A percentile compares a stretch with the other conserved stretches of the same genome.
These are phyloP conservation scores for Zygoascus flipseniorum DNA, from an alignment of 805 yeast species.

Conservation along the genomic window DNA sequence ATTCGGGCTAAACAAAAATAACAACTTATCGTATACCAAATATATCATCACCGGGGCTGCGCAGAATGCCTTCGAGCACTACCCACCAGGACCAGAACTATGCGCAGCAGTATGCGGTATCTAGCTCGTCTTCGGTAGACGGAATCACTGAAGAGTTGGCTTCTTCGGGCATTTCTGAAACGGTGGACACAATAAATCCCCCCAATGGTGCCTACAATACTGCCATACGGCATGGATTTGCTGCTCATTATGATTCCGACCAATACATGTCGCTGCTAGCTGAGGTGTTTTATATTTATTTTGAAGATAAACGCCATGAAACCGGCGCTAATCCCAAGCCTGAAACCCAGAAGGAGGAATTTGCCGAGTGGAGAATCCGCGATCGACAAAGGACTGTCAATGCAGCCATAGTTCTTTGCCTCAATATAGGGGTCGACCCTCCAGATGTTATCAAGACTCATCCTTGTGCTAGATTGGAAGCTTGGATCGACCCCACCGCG, in stretches of 20 bases:
- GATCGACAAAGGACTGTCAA: constrained; percentile 89
- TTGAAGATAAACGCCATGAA: constrained; percentile 84
- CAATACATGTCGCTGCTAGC: constrained; percentile 41
- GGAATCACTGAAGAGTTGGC: not conserved
- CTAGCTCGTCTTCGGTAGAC: not conserved
- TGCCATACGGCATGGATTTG: constrained; percentile 52
- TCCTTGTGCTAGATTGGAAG: constrained; percentile 85
- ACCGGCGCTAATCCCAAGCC: constrained; percentile 71
- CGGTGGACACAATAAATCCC: not conserved
- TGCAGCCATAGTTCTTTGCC: constrained; percentile 85
- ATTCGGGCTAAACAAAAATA: no score
- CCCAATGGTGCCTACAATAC: constrained; percentile 23
- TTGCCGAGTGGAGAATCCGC: constrained; percentile 86
- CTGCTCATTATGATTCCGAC: constrained; percentile 46
- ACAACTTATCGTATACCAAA: no score
- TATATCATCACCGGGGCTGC: no score
- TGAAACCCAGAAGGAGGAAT: constrained; percentile 39
- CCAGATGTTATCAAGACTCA: constrained; percentile 91
- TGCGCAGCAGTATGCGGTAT: no score
- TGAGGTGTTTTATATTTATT: constrained; percentile 68
- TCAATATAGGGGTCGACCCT: constrained; percentile 93
- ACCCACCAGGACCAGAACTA: no score
- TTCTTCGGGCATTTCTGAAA: not conserved
- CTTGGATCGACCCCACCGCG: constrained; percentile 85
- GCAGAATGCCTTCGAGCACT: no score